Evolutionary conservation across 192 early-diverging fungal species (phyloP).

Genomic region (Globomyces pollinis-pini): DNA sequence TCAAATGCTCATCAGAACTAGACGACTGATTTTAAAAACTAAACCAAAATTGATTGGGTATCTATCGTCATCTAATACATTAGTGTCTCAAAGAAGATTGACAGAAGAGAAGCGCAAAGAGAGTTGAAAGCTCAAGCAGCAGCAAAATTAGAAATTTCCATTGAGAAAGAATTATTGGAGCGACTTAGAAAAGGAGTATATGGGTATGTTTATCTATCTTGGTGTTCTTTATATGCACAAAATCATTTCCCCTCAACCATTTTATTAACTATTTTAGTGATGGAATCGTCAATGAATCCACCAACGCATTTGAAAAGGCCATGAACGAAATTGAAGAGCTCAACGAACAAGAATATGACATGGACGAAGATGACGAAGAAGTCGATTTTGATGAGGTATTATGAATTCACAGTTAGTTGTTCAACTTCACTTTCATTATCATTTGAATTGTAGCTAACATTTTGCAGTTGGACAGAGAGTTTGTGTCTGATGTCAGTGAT

Average conservation of each 20-base stretch:
- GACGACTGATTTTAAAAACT: slow-evolving; percentile 78
- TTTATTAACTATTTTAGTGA: too few species aligned
- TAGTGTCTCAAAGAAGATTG: slow-evolving; percentile 92
- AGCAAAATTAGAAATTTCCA: slow-evolving; percentile 80
- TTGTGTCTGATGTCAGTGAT: slow-evolving; percentile 41
- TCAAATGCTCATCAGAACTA: slow-evolving; percentile 91
- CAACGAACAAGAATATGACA: slow-evolving; percentile 28
- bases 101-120: slow-evolving; percentile 73
- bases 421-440: background rate
- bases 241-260: too few species aligned
- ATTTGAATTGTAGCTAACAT: too few species aligned
- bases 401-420: background rate
- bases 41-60: slow-evolving; percentile 72
- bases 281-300: slow-evolving; percentile 88
- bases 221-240: too few species aligned
- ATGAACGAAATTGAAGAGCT: slow-evolving; percentile 52
- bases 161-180: slow-evolving; percentile 93
- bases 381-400: slow-evolving; percentile 6
- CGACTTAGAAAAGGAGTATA: slow-evolving; percentile 89
- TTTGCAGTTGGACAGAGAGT: slow-evolving; percentile 37
- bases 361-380: slow-evolving; percentile 29
- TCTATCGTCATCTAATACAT: too few species aligned
- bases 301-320: slow-evolving; percentile 81
- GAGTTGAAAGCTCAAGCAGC: slow-evolving; percentile 88
- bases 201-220: too few species aligned